Evolutionary conservation across 805 yeast species (phyloP).

Genomic region (Isabelozyma heimii): DNA sequence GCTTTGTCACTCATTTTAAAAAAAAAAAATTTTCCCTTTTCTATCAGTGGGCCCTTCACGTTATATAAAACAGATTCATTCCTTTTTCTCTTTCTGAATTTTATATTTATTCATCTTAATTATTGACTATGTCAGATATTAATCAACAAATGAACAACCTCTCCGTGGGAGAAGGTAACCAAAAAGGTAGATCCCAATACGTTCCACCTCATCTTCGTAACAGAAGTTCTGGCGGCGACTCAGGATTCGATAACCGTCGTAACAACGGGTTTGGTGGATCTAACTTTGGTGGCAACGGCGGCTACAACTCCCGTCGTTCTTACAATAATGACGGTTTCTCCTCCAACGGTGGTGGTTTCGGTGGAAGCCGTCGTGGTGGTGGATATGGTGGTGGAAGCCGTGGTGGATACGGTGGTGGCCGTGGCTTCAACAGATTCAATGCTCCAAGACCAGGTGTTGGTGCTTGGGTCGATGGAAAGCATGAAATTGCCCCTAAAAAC

Average conservation of each 20-base stretch:
- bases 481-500: slow-evolving; percentile 75
- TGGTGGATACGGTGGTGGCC: slow-evolving; percentile 17
- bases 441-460: slow-evolving; percentile 62
- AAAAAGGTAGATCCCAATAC: slow-evolving; percentile 33
- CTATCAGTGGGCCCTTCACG: not conserved
- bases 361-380: slow-evolving; percentile 21
- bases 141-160: slow-evolving; percentile 56
- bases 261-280: slow-evolving; percentile 8
- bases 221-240: slow-evolving; percentile 15
- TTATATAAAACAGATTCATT: slow-evolving; percentile 5
- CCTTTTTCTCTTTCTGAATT: not conserved
- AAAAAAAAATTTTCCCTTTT: slow-evolving; percentile 2
- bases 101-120: not conserved
- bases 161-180: slow-evolving; percentile 34
- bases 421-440: slow-evolving; percentile 9
- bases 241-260: slow-evolving; percentile 5
- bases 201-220: slow-evolving; percentile 56
- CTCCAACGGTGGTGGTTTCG: slow-evolving; percentile 21
- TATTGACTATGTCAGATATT: slow-evolving; percentile 53
- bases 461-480: slow-evolving; percentile 82
- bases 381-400: slow-evolving; percentile 23
- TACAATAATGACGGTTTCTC: slow-evolving; percentile 23
- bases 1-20: not conserved
- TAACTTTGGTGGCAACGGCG: slow-evolving; percentile 12
- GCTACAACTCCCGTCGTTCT: slow-evolving; percentile 11